phyloP scores from a whole-genome alignment of 441 rosid species.

The Flueggea neowawraea region DNA sequence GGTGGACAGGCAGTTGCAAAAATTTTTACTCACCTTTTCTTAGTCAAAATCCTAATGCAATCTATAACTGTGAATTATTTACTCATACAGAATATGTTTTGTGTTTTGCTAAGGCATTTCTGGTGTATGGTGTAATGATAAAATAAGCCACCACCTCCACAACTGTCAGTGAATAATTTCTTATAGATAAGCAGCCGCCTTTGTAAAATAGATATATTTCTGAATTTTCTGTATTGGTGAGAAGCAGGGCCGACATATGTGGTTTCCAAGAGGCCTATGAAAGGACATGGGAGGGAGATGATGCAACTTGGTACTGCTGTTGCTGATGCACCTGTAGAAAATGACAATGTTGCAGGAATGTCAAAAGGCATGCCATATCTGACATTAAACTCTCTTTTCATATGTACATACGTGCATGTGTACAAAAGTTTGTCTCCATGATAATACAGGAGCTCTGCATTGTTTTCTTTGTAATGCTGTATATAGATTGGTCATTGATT shows the following conservation, averaged over 20 bases:
- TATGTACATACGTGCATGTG: not conserved
- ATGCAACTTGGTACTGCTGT: conserved; percentile 90
- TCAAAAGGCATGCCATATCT: conserved; percentile 52
- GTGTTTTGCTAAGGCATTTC: no score
- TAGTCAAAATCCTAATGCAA: no score
- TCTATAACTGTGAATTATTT: no score
- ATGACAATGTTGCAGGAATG: conserved; percentile 40
- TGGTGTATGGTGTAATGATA: no score
- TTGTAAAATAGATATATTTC: no score
- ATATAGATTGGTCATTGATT: not conserved
- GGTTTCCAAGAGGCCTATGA: conserved; percentile 68
- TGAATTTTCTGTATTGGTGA: conserved; percentile 11
- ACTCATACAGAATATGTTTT: no score
- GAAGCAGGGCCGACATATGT: conserved; percentile 77
- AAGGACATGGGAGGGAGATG: conserved; percentile 94
- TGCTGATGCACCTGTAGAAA: conserved; percentile 69
- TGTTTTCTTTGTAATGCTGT: not conserved
- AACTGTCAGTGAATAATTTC: no score
- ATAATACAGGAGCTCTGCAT: no score
- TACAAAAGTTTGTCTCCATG: not conserved
- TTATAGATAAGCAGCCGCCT: no score
- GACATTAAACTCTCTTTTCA: conserved; percentile 1
- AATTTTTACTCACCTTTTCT: no score
- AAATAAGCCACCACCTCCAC: no score
- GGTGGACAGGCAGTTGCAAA: no score